Evolutionary conservation across 805 yeast species (phyloP).

Genomic region (Ogataea haglerorum): DNA sequence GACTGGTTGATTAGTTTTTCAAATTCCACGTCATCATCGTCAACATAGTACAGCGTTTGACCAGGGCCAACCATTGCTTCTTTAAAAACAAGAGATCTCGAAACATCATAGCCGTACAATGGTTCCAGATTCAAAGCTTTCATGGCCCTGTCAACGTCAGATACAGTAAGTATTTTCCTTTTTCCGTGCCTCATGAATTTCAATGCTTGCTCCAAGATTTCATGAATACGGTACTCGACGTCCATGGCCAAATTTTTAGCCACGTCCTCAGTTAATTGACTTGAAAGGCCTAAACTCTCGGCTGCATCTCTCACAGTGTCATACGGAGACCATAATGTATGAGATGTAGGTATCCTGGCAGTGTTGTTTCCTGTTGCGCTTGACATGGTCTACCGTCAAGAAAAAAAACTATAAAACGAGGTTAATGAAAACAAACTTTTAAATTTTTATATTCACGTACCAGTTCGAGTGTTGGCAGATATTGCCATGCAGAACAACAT

Average conservation of each 20-base stretch:
- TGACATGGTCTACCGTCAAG: not conserved
- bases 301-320: conserved; percentile 97
- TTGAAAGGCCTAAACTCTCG: conserved; percentile 77
- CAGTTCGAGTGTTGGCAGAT: not conserved
- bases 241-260: conserved; percentile 97
- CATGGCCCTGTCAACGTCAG: conserved; percentile 79
- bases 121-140: conserved; percentile 90
- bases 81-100: conserved; percentile 69
- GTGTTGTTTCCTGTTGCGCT: conserved; percentile 10
- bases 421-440: not conserved
- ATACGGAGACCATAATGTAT: conserved; percentile 94
- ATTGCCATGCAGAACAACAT: too few relatives aligned
- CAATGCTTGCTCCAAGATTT: conserved; percentile 90
- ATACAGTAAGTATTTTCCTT: conserved; percentile 73
- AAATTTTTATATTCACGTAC: not conserved
- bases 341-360: conserved; percentile 61
- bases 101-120: conserved; percentile 76
- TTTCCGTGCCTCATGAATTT: conserved; percentile 95
- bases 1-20: conserved; percentile 93
- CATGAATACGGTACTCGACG: conserved; percentile 96
- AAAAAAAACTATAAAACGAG: too few relatives aligned
- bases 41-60: conserved; percentile 87
- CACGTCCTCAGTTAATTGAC: conserved; percentile 78
- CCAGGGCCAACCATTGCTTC: conserved; percentile 91
- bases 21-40: conserved; percentile 89